Base-by-base conservation (phyloP, 106 monocot species). In the Allium cepa region DNA sequence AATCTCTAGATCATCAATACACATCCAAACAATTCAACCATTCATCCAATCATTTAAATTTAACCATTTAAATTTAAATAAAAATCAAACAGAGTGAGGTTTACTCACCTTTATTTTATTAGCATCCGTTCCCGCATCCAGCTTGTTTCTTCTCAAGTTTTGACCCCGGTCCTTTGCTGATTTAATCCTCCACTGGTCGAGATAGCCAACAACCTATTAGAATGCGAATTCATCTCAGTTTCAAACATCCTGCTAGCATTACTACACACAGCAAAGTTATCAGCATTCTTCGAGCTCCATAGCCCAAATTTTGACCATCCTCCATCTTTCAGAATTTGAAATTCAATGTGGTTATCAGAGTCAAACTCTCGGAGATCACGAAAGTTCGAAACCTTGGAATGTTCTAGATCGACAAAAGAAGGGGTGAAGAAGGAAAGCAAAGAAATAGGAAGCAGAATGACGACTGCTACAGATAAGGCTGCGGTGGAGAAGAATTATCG, bases 141-240 rank as follows among this genome's bases (percentile, higher is more conserved):
- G n/a, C n/a, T n/a, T n/a, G n/a, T n/a, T n/a, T n/a, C n/a, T n/a
- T n/a, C n/a, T n/a, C n/a, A n/a, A n/a, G n/a, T n/a, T n/a, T n/a
- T n/a, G n/a, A 77, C 77, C 65, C 77, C 77, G 11, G 77, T 77
- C 64, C 77, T 77, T 49, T 77, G 77, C 50, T 77, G 77, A 26
- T 77, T 93, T 46, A 93, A 72, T 8, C 93, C 93, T 55, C 93
- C 93, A 86, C 93, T 93, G 1, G 93, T 86, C 0, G 88, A 88
- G 57, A 93, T 93, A 80, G 88, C 76, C 80, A 93, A 73, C 49
- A 79, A 88, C 63, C 85, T 55, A 15, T 55, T 15, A 11, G 53
- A 15, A 12, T 15, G 53, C 15, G 91, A 83, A 28, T 77, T 67
- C 17, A 59, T 63, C 62, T 69, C 59, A 18, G 79, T 85, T 66